Base-by-base conservation (phyloP, 2,329 filamentous ascomycete genomes). In the Exserohilum turcica region DNA sequence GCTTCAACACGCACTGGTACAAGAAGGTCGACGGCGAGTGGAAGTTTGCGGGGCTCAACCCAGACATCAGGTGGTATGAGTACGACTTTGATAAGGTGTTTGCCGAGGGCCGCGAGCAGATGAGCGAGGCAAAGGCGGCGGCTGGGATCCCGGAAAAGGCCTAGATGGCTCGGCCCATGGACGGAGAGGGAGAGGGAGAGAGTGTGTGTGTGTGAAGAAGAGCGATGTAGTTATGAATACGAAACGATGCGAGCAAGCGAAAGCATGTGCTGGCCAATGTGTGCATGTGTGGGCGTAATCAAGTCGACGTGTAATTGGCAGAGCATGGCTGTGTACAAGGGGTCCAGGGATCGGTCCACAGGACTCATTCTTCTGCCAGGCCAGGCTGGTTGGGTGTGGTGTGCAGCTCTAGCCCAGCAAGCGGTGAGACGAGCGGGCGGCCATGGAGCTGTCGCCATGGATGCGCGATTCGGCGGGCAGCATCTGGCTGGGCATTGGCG, bases 81-180 rank as follows among this genome's bases (percentile, higher is more conserved):
- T 80, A 80, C 63, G 80, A 83, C 63, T 80, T 82, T 63, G 81
- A 83, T 67, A 79, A 80, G 76, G 78, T 82, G 44, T 82, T 82
- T 66, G 77, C 73, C n/a, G 69, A 71, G 53, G 79, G 79, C 9
- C 72, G 79, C 32, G 76, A 79, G n/a, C 68, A 72, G 50, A 70
- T 78, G 51, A 76, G 76, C 21, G 77, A 78, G 62, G 73, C 74
- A 16, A 70, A 75, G 68, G 66, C 74, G 66, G 77, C 76, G 52
- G 66, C 63, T 42, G 76, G 75, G 21, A 71, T 76, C 40, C 72
- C 73, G 13, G 54, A 48, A 55, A 62, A 45, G 46, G 39, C 44
- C 10, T 24, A 24, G 10, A 42, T 16, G 47, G 47, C 13, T 40
- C 50, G 42, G 52, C 33, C 10, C 36, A 45, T 49, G 33, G 48